Conservation (phyloP, 805 yeast species). For the Metschnikowia baotianmanensis region DNA sequence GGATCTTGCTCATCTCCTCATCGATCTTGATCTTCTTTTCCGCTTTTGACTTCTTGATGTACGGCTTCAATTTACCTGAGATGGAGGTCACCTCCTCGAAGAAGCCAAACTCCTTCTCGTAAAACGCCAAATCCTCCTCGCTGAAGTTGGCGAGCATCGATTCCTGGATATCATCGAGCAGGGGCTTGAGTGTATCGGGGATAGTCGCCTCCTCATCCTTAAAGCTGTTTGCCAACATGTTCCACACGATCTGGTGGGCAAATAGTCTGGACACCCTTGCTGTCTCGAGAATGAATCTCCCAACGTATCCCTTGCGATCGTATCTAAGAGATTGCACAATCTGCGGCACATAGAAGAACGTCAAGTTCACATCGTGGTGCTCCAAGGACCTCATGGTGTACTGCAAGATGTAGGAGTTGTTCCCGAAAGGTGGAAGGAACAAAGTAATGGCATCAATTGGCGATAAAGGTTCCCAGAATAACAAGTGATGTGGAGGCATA, state of each 20-base stretch:
- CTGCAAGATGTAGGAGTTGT: constrained; percentile 69
- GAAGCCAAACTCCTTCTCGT: constrained; percentile 81
- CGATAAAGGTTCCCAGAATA: constrained; percentile 72
- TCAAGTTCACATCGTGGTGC: constrained; percentile 77
- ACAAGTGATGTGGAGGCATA: constrained; percentile 40
- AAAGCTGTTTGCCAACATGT: constrained; percentile 89
- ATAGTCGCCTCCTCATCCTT: constrained; percentile 82
- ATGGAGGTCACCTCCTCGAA: constrained; percentile 89
- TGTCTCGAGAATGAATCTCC: constrained; percentile 84
- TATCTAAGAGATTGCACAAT: constrained; percentile 89
- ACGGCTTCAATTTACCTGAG: constrained; percentile 93
- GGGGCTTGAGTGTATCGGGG: constrained; percentile 83
- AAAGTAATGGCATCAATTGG: constrained; percentile 85
- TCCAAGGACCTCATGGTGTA: constrained; percentile 89
- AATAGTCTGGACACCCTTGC: constrained; percentile 87
- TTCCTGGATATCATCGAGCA: constrained; percentile 67
- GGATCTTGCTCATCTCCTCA: constrained; percentile 84
- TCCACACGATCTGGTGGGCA: constrained; percentile 98
- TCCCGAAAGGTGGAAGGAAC: constrained; percentile 71
- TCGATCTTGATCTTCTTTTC: constrained; percentile 96
- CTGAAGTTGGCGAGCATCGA: constrained; percentile 63
- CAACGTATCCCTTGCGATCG: constrained; percentile 82
- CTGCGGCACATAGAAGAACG: constrained; percentile 97
- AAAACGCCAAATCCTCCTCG: constrained; percentile 60
- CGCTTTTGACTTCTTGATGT: constrained; percentile 88